Evolutionary conservation across 1,284 basidiomycete genomes (phyloP).

Genomic region (Trichosporon sp.): DNA sequence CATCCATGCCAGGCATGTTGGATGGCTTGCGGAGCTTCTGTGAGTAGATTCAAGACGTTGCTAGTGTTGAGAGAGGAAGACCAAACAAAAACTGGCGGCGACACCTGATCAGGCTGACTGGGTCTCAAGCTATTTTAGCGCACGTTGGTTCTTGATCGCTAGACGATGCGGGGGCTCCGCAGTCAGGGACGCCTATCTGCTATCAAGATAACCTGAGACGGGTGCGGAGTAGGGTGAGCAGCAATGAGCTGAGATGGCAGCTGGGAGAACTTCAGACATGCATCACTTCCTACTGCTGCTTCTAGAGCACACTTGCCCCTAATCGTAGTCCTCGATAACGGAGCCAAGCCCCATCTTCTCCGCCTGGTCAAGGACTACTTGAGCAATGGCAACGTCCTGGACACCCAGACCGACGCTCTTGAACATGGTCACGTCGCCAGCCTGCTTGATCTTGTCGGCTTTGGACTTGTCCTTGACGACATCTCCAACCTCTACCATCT

Average conservation of each 20-base stretch:
- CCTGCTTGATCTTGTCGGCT: conserved; percentile 4
- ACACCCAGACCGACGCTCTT: conserved; percentile 49
- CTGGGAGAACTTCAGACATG: neutral
- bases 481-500: conserved; percentile 16
- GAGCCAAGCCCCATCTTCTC: conserved; percentile 35
- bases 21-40: neutral
- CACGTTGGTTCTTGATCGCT: neutral
- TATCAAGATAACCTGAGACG: neutral
- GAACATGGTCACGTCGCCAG: conserved; percentile 42
- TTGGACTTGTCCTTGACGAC: conserved; percentile 4
- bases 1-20: neutral
- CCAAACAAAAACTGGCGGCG: neutral
- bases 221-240: neutral
- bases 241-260: neutral
- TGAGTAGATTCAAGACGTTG: neutral
- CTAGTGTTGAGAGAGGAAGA: neutral
- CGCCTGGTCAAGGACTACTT: conserved; percentile 41
- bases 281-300: neutral
- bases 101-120: neutral
- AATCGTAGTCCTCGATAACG: conserved; percentile 39
- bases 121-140: neutral
- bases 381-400: conserved; percentile 50
- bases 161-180: neutral
- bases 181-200: conserved; percentile 1
- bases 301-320: neutral